A percentile compares a stretch with the other conserved stretches of the same genome.
These are phyloP conservation scores for Amphirosellinia nigrospora DNA, from an alignment of 495 filamentous ascomycete species.

Conservation along the genomic window DNA sequence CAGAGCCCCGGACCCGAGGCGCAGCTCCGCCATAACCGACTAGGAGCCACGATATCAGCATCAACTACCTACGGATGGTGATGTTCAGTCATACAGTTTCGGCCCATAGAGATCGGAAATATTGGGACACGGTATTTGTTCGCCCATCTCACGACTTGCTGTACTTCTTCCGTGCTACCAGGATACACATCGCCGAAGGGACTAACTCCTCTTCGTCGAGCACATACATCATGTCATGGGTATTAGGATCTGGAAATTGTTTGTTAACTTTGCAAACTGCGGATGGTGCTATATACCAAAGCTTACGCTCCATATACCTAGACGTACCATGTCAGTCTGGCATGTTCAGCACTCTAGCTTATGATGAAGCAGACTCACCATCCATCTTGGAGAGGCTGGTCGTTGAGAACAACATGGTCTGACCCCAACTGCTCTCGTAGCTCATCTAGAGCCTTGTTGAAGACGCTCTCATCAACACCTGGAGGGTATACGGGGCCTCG, in stretches of 20 bases:
- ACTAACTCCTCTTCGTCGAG: conserved; percentile 59
- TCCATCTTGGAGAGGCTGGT: conserved; percentile 54
- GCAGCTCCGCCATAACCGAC: conserved; percentile 63
- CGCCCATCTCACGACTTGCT: conserved; percentile 49
- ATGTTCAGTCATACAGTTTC: conserved; percentile 44
- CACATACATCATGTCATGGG: conserved; percentile 61
- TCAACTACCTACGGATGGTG: background rate
- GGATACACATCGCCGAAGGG: conserved; percentile 58
- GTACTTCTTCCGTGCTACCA: conserved; percentile 52
- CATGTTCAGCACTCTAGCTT: background rate
- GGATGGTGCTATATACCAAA: background rate
- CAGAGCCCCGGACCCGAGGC: conserved; percentile 56
- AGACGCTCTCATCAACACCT: conserved; percentile 45
- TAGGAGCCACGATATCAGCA: conserved; percentile 25
- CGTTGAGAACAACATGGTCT: conserved; percentile 54
- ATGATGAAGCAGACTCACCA: conserved; percentile 41
- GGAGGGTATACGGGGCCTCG: conserved; percentile 46
- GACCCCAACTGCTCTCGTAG: conserved; percentile 45
- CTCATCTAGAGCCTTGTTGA: conserved; percentile 46
- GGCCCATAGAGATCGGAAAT: conserved; percentile 59
- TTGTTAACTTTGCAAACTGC: background rate
- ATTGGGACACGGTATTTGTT: conserved; percentile 58
- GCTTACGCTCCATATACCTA: conserved; percentile 57
- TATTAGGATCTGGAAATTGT: conserved; percentile 46
- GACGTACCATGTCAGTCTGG: background rate